Conservation (phyloP, 331 rosid genomes). For the Pyrus hybrid region DNA sequence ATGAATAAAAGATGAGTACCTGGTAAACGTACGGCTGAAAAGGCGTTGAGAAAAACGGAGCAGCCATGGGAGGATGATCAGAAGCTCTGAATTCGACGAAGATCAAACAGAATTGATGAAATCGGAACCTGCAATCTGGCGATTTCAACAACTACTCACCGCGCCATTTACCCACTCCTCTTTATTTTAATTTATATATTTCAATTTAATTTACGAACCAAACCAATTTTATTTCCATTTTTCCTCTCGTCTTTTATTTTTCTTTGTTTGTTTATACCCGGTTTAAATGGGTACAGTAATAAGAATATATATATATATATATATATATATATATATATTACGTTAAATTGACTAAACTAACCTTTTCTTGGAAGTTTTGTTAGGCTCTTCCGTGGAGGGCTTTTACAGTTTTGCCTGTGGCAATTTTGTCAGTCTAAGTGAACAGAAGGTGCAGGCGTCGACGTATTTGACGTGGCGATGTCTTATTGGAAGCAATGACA, state of each 20-base stretch:
- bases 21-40: conserved; percentile 96
- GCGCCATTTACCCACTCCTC: background rate
- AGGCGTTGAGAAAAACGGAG: conserved; percentile 98
- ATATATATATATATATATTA: no score
- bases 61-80: conserved; percentile 59
- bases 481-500: conserved; percentile 15
- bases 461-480: conserved; percentile 26
- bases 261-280: background rate
- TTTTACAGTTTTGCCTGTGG: background rate
- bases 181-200: background rate
- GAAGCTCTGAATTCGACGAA: conserved; percentile 7
- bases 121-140: background rate
- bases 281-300: background rate
- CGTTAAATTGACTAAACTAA: no score
- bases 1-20: conserved; percentile 29
- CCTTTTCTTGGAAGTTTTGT: background rate
- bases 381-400: background rate
- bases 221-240: background rate
- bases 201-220: background rate
- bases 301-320: no score
- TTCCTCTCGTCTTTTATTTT: background rate
- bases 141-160: conserved; percentile 1
- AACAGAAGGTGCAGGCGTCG: background rate
- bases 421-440: conserved; percentile 2
- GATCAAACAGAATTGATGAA: conserved; percentile 4